A percentile compares a stretch with the other conserved stretches of the same genome.
Conservation (phyloP, 495 filamentous ascomycete genomes). For the Cercophora newfieldiana region DNA sequence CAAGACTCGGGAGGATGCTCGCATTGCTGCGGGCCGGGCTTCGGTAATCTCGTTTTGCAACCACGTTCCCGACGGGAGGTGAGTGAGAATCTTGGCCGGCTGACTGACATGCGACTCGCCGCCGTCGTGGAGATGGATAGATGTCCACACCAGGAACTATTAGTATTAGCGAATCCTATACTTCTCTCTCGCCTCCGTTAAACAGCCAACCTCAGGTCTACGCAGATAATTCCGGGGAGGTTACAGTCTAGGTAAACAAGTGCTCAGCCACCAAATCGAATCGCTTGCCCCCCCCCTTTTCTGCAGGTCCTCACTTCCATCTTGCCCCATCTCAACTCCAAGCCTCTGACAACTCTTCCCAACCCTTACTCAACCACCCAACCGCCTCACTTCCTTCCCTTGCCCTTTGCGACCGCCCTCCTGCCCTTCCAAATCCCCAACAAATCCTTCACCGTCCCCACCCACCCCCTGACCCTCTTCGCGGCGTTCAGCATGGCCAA, state of each 20-base stretch:
- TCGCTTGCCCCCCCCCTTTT: background rate
- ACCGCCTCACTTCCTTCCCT: background rate
- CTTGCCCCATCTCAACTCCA: background rate
- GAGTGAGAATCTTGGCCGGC: no score
- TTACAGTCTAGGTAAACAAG: no score
- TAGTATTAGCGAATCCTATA: background rate
- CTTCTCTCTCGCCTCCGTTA: background rate
- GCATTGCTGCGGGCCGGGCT: background rate
- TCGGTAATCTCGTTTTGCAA: background rate
- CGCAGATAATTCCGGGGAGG: no score
- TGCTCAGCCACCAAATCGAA: background rate
- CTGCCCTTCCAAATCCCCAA: slow-evolving; percentile 27
- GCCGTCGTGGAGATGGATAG: background rate
- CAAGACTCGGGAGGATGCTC: background rate
- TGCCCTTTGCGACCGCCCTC: background rate
- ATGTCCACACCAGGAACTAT: no score
- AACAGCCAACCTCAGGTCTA: background rate
- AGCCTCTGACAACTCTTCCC: background rate
- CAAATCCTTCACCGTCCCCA: slow-evolving; percentile 50
- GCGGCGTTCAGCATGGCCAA: slow-evolving; percentile 50
- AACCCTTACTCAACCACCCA: background rate
- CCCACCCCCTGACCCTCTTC: slow-evolving; percentile 48
- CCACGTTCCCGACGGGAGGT: background rate
- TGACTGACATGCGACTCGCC: no score
- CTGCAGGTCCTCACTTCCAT: background rate